Conservation (phyloP, 106 monocot species). For the Dendrobium catenatum region DNA sequence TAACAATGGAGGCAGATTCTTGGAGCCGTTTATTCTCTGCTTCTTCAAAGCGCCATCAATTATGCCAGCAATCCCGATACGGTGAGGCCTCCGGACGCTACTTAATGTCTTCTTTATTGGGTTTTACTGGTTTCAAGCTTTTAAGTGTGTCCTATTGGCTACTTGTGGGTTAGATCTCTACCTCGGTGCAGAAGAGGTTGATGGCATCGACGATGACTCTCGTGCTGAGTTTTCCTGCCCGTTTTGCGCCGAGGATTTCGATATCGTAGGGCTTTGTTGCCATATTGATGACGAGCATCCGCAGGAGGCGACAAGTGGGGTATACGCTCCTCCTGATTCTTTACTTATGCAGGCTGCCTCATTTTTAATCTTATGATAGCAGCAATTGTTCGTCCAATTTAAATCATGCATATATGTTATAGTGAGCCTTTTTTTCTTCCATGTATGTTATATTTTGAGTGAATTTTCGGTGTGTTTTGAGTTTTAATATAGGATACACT, state of each 20-base stretch:
- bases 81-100: constrained; percentile 17
- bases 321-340: constrained; percentile 12
- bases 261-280: constrained; percentile 73
- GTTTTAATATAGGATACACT: background rate
- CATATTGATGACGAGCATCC: constrained; percentile 93
- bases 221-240: constrained; percentile 68
- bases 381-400: background rate
- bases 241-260: constrained; percentile 86
- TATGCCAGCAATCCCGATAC: constrained; percentile 43
- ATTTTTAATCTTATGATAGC: background rate
- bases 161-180: constrained; percentile 44
- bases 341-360: background rate
- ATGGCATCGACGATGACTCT: constrained; percentile 51
- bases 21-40: constrained; percentile 48
- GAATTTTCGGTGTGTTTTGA: background rate
- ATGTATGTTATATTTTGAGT: background rate
- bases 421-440: background rate
- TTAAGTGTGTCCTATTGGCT: background rate
- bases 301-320: constrained; percentile 74
- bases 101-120: background rate
- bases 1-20: constrained; percentile 39
- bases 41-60: constrained; percentile 59
- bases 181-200: constrained; percentile 66
- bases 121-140: constrained; percentile 4
- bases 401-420: background rate